Evolutionary conservation across 1,284 basidiomycete species (phyloP), one percentile per base, ranked within the genome.

Genomic region (Sporisorium iseilematis-ciliati): DNA sequence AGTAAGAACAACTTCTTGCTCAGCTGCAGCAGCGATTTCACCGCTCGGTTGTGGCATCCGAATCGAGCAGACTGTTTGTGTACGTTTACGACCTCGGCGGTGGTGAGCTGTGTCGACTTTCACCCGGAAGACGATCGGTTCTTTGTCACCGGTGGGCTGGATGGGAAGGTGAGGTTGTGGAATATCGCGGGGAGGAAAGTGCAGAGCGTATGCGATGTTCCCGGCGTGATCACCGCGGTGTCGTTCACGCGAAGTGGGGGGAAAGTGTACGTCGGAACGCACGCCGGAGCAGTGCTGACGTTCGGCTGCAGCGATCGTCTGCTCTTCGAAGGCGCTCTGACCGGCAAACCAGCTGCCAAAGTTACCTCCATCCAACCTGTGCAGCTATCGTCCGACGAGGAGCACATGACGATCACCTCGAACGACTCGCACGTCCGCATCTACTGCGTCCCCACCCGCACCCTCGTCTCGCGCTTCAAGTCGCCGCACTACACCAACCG

Each of bases 1-100:
- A 85, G 82, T 69, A 87, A 86, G 78, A 85, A 86, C 77, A 83
- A 84, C 68, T 87, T 87, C 61, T 75, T 87, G 10, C 75, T 86
- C 18, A 81, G 79, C 8, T 81, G 82, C n/a, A 79, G 79, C 48
- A 86, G 85, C 82, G 86, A 87, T 71, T 85, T 86, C 80, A 86
- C 85, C 1, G 86, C 85, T 0, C 66, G 83, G 40, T 71, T 87
- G 14, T 87, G 86, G 86, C 86, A 87, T 66, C 71, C 85, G 4
- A 78, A 82, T 18, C 67, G 83, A 8, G 55, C 55, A 16, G 83
- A 83, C 25, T 86, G 84, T 58, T 70, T 87, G 5, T 83, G 85
- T 57, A 81, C 83, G 0, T 87, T 86, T 63, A 71, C 81, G 58
- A 86, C 86, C 42, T 76, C 82, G 31, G 86, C 86, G 66, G 84